phyloP scores from a whole-genome alignment of 345 rosid species.

The Clarkia xantiana region DNA sequence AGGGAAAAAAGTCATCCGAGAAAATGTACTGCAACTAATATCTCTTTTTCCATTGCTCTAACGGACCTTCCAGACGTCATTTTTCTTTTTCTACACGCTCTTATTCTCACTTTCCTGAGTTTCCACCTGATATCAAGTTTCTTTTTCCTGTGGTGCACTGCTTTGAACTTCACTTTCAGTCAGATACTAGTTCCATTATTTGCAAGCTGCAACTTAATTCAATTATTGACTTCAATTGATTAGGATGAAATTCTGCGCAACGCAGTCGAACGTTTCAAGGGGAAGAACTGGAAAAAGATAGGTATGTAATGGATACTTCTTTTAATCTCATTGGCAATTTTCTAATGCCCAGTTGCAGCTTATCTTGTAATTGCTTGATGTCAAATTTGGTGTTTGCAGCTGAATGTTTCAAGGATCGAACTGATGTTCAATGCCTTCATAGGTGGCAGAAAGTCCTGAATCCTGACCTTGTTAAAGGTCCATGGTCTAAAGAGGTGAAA shows the following conservation, averaged over 20 bases:
- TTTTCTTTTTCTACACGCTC: neutral
- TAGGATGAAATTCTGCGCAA: constrained; percentile 86
- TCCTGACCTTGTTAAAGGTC: constrained; percentile 98
- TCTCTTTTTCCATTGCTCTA: neutral
- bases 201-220: too few relatives aligned
- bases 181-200: too few relatives aligned
- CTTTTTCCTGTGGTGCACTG: too few relatives aligned
- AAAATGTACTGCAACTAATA: neutral
- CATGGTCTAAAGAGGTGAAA: constrained; percentile 97
- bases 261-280: constrained; percentile 92
- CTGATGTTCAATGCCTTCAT: constrained; percentile 99
- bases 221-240: constrained; percentile 5
- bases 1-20: too few relatives aligned
- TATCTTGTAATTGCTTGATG: constrained; percentile 14
- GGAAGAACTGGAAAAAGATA: constrained; percentile 99
- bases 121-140: too few relatives aligned
- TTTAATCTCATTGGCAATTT: neutral
- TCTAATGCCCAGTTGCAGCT: neutral
- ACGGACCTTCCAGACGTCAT: neutral
- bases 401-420: constrained; percentile 95
- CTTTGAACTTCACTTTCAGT: too few relatives aligned
- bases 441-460: constrained; percentile 99
- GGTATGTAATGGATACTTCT: constrained; percentile 25
- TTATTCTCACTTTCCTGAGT: too few relatives aligned
- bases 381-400: constrained; percentile 38